phyloP scores from a whole-genome alignment of 2,329 filamentous ascomycete genomes.

The Monascus ruber region DNA sequence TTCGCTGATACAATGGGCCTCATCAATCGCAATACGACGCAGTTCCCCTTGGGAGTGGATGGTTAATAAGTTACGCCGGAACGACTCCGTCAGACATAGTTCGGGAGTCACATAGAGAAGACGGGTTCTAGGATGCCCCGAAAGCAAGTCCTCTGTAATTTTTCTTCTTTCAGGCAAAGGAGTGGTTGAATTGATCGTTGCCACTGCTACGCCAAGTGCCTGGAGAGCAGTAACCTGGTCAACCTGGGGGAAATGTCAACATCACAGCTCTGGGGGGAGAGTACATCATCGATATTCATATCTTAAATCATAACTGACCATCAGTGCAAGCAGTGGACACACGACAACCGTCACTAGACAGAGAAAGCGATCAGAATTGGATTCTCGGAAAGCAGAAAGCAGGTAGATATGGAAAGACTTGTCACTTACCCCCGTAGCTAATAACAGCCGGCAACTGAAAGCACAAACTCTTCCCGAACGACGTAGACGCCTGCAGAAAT shows the following conservation, averaged over 20 bases:
- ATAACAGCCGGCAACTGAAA: conserved; percentile 86
- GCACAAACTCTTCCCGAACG: conserved; percentile 84
- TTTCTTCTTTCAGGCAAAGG: conserved; percentile 50
- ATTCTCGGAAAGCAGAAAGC: not conserved
- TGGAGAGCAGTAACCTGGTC: conserved; percentile 81
- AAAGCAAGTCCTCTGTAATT: conserved; percentile 72
- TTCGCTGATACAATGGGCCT: conserved; percentile 95
- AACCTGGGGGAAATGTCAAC: conserved; percentile 42
- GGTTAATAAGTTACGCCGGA: conserved; percentile 60
- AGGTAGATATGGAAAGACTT: conserved; percentile 4
- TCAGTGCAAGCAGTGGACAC: conserved; percentile 77
- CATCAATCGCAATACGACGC: conserved; percentile 80
- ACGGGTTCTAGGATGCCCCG: conserved; percentile 70
- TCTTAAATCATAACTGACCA: conserved; percentile 43
- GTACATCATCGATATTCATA: not conserved
- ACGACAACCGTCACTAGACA: conserved; percentile 71
- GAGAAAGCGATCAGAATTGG: conserved; percentile 7
- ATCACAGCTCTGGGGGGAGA: not conserved
- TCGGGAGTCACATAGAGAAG: conserved; percentile 92
- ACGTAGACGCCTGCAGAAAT: conserved; percentile 67
- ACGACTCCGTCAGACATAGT: conserved; percentile 64
- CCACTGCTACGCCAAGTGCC: conserved; percentile 63
- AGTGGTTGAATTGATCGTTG: conserved; percentile 79
- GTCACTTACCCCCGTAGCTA: conserved; percentile 63
- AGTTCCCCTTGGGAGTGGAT: conserved; percentile 74